Base-by-base conservation (phyloP, 2,329 filamentous ascomycete genomes). In the Cladosporium sp. region DNA sequence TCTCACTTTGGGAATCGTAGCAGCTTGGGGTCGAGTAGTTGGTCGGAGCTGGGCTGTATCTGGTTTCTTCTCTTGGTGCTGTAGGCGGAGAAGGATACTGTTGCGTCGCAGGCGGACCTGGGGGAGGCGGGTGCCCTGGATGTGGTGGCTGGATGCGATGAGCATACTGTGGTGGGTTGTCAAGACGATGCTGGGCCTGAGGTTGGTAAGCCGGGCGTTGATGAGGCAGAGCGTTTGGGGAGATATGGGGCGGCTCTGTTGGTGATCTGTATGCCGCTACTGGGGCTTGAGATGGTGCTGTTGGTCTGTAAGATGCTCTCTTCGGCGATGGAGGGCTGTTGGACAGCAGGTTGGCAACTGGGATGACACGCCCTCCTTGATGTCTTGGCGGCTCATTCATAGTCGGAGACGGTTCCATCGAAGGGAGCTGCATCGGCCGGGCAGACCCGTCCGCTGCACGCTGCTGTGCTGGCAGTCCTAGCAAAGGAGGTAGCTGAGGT, bases 391-490 rank as follows among this genome's bases (percentile, higher is more conserved):
- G 35, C 15, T 43, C 40, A 16, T 30, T 43, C 40, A 16, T 32
- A 18, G 48, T 70, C 18, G 66, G 67, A 43, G 68, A 64, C 19
- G 71, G 59, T 41, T 67, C 69, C 49, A 70, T 63, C 32, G 69
- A 67, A 42, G 69, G 69, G 27, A 64, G 55, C 43, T 62, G 59
- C 32, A 61, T 55, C 4, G 59, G 54, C 35, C 55, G 54, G 29
- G 32, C 40, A 38, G 33, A 39, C 38, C 39, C 48, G 25, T 30
- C 39, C 8, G 36, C 16, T 50, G 20, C 40, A 19, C 18, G 39
- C 29, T 50, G 48, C 33, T 50, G 48, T 43, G 48, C 48, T 30
- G 39, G 40, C 48, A 50, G 19, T 19, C 39, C 41, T 19, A 43
- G 56, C 30, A 70, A 67, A 46, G 68, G 68, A 39, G 71, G 69